Base-by-base conservation (phyloP, 2,329 filamentous ascomycete species). In the Cercospora sojina region DNA sequence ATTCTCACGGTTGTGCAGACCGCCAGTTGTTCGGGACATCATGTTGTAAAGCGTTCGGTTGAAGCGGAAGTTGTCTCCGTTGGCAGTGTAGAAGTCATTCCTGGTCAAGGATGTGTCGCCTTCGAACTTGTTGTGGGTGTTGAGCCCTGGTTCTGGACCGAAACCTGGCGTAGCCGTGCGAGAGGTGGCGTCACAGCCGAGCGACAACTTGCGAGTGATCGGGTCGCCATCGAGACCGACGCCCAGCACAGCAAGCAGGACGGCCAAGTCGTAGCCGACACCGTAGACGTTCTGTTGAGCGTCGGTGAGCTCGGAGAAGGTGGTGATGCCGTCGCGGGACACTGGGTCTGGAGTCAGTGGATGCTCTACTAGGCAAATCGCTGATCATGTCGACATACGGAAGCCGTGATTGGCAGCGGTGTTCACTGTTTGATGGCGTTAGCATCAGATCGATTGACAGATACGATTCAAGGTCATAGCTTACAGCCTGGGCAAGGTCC, bases 281-380 rank as follows among this genome's bases (percentile, higher is more conserved):
- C 82, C 81, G 73, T 81, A 83, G 29, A 82, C 69, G 59, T 83
- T 82, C 69, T 82, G 80, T 55, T 81, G 77, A 23, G 79, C 79
- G 65, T 81, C 79, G 55, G 81, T 78, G 27, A 82, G 76, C 72
- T 82, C 80, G 43, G 72, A 74, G 59, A 69, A 71, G 53, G 74
- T 82, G 12, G 75, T 76, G 60, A 82, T 77, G 49, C 80, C 80
- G 62, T 82, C 80, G 47, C 77, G 79, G 18, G 43, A 49, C 2
- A 49, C 43, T 49, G n/a, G n/a, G 12, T 3, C 3, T 5, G 31
- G 31, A 20, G 20, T 49, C 43, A 49, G 43, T 7, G 9, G 12
- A 13, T 10, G 31, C 31, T 3, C n/a, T 20, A 23, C n/a, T 5
- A 20, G 7, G 43, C 7, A 23, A 12, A 20, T 10, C 16, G 43